Percentiles rank a stretch among this genome's conserved stretches.
Evolutionary conservation across 1,139 yeast genomes (phyloP).

Genomic region (Arxiozyma bovina): DNA sequence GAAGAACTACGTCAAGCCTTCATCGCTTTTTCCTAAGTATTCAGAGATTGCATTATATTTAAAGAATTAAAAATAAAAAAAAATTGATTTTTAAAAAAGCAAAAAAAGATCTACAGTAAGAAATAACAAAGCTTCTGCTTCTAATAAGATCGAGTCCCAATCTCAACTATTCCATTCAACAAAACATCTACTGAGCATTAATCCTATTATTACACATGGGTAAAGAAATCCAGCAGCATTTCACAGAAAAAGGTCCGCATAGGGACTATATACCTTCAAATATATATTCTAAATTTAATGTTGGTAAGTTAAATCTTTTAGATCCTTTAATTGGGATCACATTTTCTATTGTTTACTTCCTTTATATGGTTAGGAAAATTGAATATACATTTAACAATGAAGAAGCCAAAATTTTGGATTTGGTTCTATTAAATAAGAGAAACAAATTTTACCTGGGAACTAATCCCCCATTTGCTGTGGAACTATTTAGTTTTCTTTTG

Average conservation of each 20-base stretch:
- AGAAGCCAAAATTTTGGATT: neutral
- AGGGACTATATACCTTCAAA: constrained; percentile 11
- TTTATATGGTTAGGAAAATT: neutral
- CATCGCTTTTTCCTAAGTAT: neutral
- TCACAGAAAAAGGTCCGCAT: constrained; percentile 9
- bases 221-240: neutral
- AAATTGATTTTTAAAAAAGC: no score
- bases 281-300: constrained; percentile 4
- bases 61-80: no score
- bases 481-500: constrained; percentile 9
- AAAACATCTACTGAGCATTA: neutral
- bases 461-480: constrained; percentile 18
- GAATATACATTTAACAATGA: neutral
- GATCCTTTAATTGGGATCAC: neutral
- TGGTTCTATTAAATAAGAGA: constrained; percentile 6
- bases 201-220: neutral
- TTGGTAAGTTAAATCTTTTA: constrained; percentile 6
- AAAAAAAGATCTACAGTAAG: no score
- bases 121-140: neutral
- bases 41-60: neutral
- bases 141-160: neutral
- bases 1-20: neutral
- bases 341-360: neutral
- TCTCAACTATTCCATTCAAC: neutral
- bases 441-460: constrained; percentile 13